Evolutionary conservation across 345 rosid genomes (phyloP).

Genomic region (Linum usitatissimum): DNA sequence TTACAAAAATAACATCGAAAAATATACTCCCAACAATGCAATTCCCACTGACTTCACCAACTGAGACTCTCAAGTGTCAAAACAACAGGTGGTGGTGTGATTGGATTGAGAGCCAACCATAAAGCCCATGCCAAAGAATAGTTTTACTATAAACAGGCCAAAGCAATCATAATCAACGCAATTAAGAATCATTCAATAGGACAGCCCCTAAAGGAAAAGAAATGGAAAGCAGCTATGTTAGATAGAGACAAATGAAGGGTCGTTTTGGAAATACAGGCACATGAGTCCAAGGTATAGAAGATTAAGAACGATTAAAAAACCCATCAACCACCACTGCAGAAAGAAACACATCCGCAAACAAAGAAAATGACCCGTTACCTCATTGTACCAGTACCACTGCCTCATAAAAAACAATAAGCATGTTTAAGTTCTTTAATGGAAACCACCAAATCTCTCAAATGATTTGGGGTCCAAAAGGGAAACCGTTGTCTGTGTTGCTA

Average conservation of each 20-base stretch:
- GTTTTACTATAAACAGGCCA: not conserved
- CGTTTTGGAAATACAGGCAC: not conserved
- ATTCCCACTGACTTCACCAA: not conserved
- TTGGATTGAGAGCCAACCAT: not conserved
- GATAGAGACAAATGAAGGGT: not conserved
- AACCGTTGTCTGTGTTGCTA: not conserved
- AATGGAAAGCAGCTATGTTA: not conserved
- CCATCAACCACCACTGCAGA: not conserved
- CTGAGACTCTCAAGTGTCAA: not conserved
- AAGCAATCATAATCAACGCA: not conserved
- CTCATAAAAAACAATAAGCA: not conserved
- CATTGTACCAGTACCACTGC: not conserved
- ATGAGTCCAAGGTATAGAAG: not conserved
- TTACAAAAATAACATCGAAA: not conserved
- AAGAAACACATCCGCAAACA: not conserved
- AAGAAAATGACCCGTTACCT: not conserved
- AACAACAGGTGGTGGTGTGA: not conserved
- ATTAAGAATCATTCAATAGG: not conserved
- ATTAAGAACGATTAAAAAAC: not conserved
- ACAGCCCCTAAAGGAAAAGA: not conserved
- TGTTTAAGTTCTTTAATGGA: not conserved
- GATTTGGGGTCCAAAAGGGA: not conserved
- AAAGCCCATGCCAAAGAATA: not conserved
- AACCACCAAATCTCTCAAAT: not conserved
- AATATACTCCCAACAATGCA: not conserved